These are phyloP conservation scores for Colletotrichum zoysiae DNA, from an alignment of 2,329 filamentous ascomycete genomes.

Conservation along the genomic window DNA sequence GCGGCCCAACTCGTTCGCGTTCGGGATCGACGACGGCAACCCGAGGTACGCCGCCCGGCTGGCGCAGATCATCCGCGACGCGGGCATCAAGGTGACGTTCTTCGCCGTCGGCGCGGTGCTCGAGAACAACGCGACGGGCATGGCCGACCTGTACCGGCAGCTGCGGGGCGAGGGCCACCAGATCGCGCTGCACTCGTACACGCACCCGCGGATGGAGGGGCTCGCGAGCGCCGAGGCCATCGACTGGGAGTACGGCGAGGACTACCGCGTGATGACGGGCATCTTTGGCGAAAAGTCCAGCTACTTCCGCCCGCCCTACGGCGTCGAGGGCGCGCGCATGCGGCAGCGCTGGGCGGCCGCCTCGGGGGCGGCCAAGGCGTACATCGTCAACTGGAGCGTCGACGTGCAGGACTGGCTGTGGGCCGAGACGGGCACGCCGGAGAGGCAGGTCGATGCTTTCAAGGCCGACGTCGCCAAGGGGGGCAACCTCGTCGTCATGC, in stretches of 20 bases:
- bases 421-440: conserved; percentile 71
- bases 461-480: conserved; percentile 72
- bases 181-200: conserved; percentile 76
- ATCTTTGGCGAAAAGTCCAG: conserved; percentile 52
- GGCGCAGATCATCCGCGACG: conserved; percentile 72
- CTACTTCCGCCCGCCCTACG: conserved; percentile 79
- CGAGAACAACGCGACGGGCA: conserved; percentile 68
- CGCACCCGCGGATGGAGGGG: conserved; percentile 75
- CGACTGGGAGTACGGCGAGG: conserved; percentile 72
- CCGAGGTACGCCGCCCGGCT: conserved; percentile 58
- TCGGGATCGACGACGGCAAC: conserved; percentile 78
- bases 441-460: conserved; percentile 76
- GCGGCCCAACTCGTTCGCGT: conserved; percentile 77
- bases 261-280: conserved; percentile 62
- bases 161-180: conserved; percentile 74
- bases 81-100: conserved; percentile 75
- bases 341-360: conserved; percentile 71
- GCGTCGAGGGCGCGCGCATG: conserved; percentile 75
- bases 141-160: conserved; percentile 73
- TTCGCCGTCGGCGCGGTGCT: conserved; percentile 77
- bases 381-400: conserved; percentile 76
- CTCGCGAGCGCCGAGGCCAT: conserved; percentile 65
- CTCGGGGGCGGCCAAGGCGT: conserved; percentile 62
- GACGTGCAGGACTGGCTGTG: conserved; percentile 80
- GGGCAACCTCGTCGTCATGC: conserved; percentile 75